These are phyloP conservation scores for Magnusiomyces clavatus DNA, from an alignment of 1,139 yeast genomes.

Conservation along the genomic window DNA sequence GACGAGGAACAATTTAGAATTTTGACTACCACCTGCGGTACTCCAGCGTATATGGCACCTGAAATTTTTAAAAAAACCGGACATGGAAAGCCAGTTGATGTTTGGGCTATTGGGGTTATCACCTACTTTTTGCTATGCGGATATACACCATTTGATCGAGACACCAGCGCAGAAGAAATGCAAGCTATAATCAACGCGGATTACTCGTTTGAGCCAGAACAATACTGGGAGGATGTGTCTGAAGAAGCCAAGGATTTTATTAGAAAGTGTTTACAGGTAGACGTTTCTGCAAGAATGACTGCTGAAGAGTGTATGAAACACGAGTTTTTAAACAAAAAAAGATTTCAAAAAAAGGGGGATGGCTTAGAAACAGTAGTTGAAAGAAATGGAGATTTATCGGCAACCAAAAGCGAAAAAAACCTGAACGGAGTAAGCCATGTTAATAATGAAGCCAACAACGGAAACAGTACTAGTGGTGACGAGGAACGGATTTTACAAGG, in stretches of 20 bases:
- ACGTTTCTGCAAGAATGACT: slow-evolving; percentile 42
- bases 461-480: neutral
- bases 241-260: slow-evolving; percentile 53
- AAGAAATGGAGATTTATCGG: neutral
- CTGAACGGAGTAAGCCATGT: neutral
- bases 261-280: slow-evolving; percentile 44
- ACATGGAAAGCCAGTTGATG: slow-evolving; percentile 55
- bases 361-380: neutral
- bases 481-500: neutral
- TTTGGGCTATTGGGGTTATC: slow-evolving; percentile 74
- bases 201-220: slow-evolving; percentile 52
- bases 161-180: slow-evolving; percentile 59
- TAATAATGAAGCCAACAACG: neutral
- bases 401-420: neutral
- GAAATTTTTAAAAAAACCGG: slow-evolving; percentile 49
- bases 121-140: slow-evolving; percentile 68
- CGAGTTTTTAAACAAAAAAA: slow-evolving; percentile 36
- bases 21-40: slow-evolving; percentile 52
- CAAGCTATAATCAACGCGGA: slow-evolving; percentile 53
- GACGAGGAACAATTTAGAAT: slow-evolving; percentile 42
- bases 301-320: slow-evolving; percentile 43
- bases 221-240: slow-evolving; percentile 52
- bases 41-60: slow-evolving; percentile 72
- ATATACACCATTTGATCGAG: slow-evolving; percentile 75
- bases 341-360: slow-evolving; percentile 13